A percentile compares a stretch with the other conserved stretches of the same genome.
These are phyloP conservation scores for Penicillium sp. DNA, from an alignment of 2,329 filamentous ascomycete species.

Conservation along the genomic window DNA sequence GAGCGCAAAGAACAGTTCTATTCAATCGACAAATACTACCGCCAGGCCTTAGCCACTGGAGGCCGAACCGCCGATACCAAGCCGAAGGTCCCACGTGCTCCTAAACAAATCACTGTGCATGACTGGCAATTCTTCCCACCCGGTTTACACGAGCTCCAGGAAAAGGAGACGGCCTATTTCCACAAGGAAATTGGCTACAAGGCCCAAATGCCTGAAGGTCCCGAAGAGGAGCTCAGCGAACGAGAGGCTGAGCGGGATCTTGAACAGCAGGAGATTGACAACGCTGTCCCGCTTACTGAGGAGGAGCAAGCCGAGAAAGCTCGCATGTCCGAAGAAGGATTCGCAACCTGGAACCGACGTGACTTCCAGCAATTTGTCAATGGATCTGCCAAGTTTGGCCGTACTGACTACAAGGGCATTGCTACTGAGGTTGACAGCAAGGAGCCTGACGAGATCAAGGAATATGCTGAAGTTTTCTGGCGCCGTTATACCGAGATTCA, in stretches of 20 bases:
- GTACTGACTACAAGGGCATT: conserved; percentile 80
- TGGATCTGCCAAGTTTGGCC: conserved; percentile 87
- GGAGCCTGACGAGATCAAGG: conserved; percentile 76
- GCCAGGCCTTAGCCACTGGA: conserved; percentile 81
- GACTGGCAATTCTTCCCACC: conserved; percentile 97
- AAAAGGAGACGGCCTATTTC: conserved; percentile 93
- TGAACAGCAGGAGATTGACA: conserved; percentile 90
- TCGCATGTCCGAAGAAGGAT: conserved; percentile 76
- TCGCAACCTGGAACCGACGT: conserved; percentile 91
- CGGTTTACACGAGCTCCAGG: conserved; percentile 81
- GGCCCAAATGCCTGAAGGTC: conserved; percentile 80
- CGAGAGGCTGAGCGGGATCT: conserved; percentile 83
- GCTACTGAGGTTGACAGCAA: conserved; percentile 91
- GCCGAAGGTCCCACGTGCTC: conserved; percentile 91
- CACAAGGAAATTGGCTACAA: conserved; percentile 97
- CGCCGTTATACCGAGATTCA: conserved; percentile 86
- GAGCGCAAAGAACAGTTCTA: conserved; percentile 98
- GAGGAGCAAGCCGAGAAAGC: conserved; percentile 87
- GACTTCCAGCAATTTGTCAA: conserved; percentile 99
- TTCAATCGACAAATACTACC: conserved; percentile 98
- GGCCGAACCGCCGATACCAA: conserved; percentile 78
- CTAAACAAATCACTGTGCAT: conserved; percentile 86
- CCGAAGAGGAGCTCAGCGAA: conserved; percentile 81
- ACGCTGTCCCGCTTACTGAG: conserved; percentile 81
- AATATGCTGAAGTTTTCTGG: conserved; percentile 96